phyloP scores from a whole-genome alignment of 441 rosid species.

The California macrophylla region DNA sequence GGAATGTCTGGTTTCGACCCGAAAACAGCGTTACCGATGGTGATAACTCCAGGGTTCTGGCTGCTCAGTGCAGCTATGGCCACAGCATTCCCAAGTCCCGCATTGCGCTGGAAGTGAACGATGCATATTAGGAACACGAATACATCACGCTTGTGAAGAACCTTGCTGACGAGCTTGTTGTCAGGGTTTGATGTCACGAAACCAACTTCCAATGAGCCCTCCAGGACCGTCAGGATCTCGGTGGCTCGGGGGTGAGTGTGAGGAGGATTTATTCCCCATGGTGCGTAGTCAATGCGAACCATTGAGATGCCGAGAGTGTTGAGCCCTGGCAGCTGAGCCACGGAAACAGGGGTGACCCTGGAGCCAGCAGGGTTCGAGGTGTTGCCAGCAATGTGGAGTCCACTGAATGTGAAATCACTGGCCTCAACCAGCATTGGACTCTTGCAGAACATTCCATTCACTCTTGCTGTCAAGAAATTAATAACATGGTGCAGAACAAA shows the following conservation, averaged over 20 bases:
- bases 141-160: slow-evolving; percentile 14
- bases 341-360: slow-evolving; percentile 8
- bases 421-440: slow-evolving; percentile 6
- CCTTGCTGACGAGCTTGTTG: slow-evolving; percentile 10
- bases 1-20: neutral
- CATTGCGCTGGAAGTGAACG: neutral
- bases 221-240: slow-evolving; percentile 17
- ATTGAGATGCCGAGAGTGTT: slow-evolving; percentile 19
- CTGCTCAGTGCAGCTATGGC: neutral
- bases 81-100: neutral
- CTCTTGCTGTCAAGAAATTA: neutral
- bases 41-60: neutral
- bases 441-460: slow-evolving; percentile 13
- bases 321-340: slow-evolving; percentile 12
- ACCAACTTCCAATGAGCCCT: slow-evolving; percentile 10
- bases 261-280: slow-evolving; percentile 15
- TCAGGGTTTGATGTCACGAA: slow-evolving; percentile 14
- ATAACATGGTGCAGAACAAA: neutral
- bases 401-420: slow-evolving; percentile 16
- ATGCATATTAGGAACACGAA: slow-evolving; percentile 14
- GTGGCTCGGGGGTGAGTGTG: slow-evolving; percentile 15
- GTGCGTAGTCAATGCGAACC: slow-evolving; percentile 14
- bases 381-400: slow-evolving; percentile 5
- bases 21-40: neutral
- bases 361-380: slow-evolving; percentile 14